Base-by-base conservation (phyloP, 805 yeast species). In the Tetrapisispora phaffii region DNA sequence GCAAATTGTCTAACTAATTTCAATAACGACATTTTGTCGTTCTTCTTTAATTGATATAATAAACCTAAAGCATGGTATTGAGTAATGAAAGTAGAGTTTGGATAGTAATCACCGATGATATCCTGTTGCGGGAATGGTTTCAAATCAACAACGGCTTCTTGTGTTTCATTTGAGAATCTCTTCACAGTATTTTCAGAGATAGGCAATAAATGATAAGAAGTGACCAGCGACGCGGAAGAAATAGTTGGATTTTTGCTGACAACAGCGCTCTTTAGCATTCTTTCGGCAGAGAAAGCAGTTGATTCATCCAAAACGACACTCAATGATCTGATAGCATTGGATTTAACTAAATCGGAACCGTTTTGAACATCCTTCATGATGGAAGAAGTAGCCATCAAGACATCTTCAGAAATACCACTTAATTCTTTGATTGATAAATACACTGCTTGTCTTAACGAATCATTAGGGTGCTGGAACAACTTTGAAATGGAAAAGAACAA, bases 351-450 rank as follows among this genome's bases (percentile, higher is more conserved):
- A 51, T 78, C 71, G 48, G 86, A 94, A 46, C 90, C 90, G 53
- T 80, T 82, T 68, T 94, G 97, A 44, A 93, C 86, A 68, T 93
- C 98, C 68, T 89, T 89, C 97, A 93, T 93, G 60, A 93, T 89
- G 23, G 96, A 88, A 2, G 96, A 86, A 23, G 98, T 93, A 23
- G 90, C 97, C 97, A 93, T 93, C 65, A 93, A 76, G 46, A 88
- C 87, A 66, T 93, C 97, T 54, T 86, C 85, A 19, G 96, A 86
- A 50, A 83, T 76, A 17, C 81, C 68, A 41, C 90, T 77, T 50
- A 93, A 75, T 65, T 90, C 97, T 70, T 93, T 93, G 66, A 90
- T 88, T 15, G 96, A 90, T 63, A 93, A 72, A 60, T 90, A 93
- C 16, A 90, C 95, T 70, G 85, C 76, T 69, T 93, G 98, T 66